phyloP scores from a whole-genome alignment of 116 monocot species.

The Iris pallida region DNA sequence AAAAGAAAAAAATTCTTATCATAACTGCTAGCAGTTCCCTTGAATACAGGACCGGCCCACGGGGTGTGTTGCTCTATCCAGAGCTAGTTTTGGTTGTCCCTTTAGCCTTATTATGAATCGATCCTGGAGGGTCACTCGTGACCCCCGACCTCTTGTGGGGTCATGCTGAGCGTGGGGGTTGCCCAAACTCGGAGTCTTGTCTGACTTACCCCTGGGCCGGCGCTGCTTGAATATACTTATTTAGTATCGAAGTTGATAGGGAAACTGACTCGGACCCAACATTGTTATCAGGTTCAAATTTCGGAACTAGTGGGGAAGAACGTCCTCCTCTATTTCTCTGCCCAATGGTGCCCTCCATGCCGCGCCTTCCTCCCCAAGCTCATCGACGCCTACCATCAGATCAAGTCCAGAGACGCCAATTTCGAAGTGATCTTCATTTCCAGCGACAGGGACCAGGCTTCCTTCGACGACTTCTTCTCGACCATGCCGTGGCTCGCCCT shows the following conservation, averaged over 20 bases:
- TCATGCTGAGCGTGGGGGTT: too few relatives aligned
- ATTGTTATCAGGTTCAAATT: slow-evolving; percentile 14
- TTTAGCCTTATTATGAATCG: too few relatives aligned
- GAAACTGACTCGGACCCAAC: background rate
- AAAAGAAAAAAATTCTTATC: too few relatives aligned
- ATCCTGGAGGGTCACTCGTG: too few relatives aligned
- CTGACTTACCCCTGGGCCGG: too few relatives aligned
- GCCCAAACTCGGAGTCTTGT: too few relatives aligned
- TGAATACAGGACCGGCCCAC: too few relatives aligned
- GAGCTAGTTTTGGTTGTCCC: too few relatives aligned
- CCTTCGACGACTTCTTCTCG: slow-evolving; percentile 34
- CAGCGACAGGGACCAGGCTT: slow-evolving; percentile 13
- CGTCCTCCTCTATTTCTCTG: slow-evolving; percentile 29
- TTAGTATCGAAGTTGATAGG: background rate
- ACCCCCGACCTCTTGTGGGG: too few relatives aligned
- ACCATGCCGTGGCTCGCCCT: slow-evolving; percentile 64
- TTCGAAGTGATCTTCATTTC: slow-evolving; percentile 26
- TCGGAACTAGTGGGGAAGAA: slow-evolving; percentile 25
- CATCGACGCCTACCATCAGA: slow-evolving; percentile 17
- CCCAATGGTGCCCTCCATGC: slow-evolving; percentile 21
- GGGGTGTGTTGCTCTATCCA: too few relatives aligned
- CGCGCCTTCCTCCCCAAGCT: slow-evolving; percentile 19
- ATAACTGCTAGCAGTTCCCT: too few relatives aligned
- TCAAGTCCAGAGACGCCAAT: slow-evolving; percentile 18
- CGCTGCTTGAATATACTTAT: background rate